Evolutionary conservation across 2,329 filamentous ascomycete species (phyloP).

Genomic region (Cladosporium phlei): DNA sequence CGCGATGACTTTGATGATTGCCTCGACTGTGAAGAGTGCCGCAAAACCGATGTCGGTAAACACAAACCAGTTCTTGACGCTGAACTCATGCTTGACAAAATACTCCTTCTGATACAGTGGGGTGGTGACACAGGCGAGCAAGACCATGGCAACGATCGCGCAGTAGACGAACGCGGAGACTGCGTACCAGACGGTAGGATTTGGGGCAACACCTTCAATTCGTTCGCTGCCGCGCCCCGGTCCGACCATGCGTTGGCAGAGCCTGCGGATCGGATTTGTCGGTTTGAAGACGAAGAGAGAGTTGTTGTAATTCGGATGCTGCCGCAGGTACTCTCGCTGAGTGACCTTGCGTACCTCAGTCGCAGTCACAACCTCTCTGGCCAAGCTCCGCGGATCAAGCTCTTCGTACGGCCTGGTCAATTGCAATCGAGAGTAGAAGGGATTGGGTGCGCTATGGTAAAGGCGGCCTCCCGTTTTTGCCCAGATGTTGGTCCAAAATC

Average conservation of each 20-base stretch:
- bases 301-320: slow-evolving; percentile 87
- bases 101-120: slow-evolving; percentile 91
- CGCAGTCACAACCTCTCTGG: slow-evolving; percentile 80
- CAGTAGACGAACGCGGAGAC: slow-evolving; percentile 94
- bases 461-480: slow-evolving; percentile 25
- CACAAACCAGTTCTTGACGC: slow-evolving; percentile 82
- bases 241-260: slow-evolving; percentile 87
- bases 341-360: slow-evolving; percentile 77
- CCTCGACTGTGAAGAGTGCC: slow-evolving; percentile 77
- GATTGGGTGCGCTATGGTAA: slow-evolving; percentile 68
- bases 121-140: slow-evolving; percentile 89
- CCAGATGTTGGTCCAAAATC: slow-evolving; percentile 23
- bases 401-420: slow-evolving; percentile 67
- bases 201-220: slow-evolving; percentile 83
- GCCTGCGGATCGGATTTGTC: slow-evolving; percentile 67
- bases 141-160: slow-evolving; percentile 94
- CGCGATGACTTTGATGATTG: slow-evolving; percentile 85
- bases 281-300: slow-evolving; percentile 83
- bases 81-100: slow-evolving; percentile 43
- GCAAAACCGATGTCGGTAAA: slow-evolving; percentile 92
- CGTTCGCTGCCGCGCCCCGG: slow-evolving; percentile 82
- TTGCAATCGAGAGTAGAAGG: slow-evolving; percentile 83
- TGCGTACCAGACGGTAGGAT: slow-evolving; percentile 82
- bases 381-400: slow-evolving; percentile 80
- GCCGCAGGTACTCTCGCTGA: slow-evolving; percentile 82